Evolutionary conservation across 2,329 filamentous ascomycete species (phyloP), one percentile per base, ranked within the genome.

Genomic region (Chaetomiaceae sp.): DNA sequence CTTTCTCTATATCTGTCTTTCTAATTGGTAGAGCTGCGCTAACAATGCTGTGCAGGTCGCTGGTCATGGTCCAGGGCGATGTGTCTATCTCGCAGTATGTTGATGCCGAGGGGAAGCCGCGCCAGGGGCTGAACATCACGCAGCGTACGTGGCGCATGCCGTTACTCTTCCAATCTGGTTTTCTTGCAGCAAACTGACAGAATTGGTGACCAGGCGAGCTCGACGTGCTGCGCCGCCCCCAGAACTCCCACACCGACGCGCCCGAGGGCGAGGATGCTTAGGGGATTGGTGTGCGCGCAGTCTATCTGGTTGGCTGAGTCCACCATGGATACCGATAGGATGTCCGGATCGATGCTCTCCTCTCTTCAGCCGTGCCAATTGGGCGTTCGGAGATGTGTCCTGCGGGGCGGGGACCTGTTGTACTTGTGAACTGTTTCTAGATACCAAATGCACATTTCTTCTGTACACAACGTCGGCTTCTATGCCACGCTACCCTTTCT

Each of bases 11-110:
- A 8, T 12, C 14, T 12, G 4, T 30, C 14, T 30, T 30, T 30
- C 22, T 9, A 24, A 5, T 24, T 5, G 22, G 22, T 6, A 9
- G 22, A 20, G 4, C 7, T 10, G n/a, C n/a, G n/a, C n/a, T n/a
- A n/a, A n/a, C n/a, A n/a, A n/a, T n/a, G 35, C 1, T 7, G 9
- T n/a, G 18, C 38, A 95, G 90, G 50, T 77, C 88, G 12, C 72
- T 88, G 41, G 75, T 98, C 52, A 88, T 80, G 61, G 72, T 97
- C 40, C 91, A 97, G 66, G 90, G 86, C 36, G 88, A 96, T 51
- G 85, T 84, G 51, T 71, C 70, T 55, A 81, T 91, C 70, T 74
- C 69, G 57, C 71, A 66, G 36, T 91, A 80, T 63, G 77, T 84
- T 56, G 82, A 85, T 57, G 64, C 71, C 47, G 85, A 93, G 38